Percentiles rank a stretch among this genome's conserved stretches.
Conservation (phyloP, 441 rosid genomes). For the Manihot esculenta region DNA sequence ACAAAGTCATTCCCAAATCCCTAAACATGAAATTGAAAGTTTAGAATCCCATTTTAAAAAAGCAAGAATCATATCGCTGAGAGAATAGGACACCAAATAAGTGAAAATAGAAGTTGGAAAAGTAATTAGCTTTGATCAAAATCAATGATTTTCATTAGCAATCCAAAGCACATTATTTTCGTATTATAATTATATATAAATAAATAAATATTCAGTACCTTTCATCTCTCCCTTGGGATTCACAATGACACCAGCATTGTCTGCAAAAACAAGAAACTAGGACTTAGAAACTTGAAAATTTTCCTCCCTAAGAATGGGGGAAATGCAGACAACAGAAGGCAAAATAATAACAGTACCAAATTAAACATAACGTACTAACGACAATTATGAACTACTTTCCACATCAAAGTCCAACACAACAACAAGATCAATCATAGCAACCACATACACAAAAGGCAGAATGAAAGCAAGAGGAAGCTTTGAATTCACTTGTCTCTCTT, state of each 20-base stretch:
- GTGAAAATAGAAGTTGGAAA: background rate
- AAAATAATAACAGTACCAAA: background rate
- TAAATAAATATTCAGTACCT: constrained; percentile 49
- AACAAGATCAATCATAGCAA: no score
- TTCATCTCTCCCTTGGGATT: constrained; percentile 81
- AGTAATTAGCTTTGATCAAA: no score
- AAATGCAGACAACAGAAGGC: background rate
- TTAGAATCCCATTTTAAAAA: no score
- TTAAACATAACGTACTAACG: background rate
- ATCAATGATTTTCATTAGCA: background rate
- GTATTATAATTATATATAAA: background rate
- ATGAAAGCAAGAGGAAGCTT: background rate
- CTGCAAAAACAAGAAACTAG: constrained; percentile 32
- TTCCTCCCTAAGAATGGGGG: background rate
- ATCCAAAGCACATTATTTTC: background rate
- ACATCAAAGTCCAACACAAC: no score
- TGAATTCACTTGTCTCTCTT: no score
- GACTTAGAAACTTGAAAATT: background rate
- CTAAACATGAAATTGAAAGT: no score
- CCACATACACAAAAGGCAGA: background rate
- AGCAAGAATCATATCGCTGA: no score
- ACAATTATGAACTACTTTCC: no score
- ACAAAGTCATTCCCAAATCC: no score
- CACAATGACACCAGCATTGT: constrained; percentile 73
- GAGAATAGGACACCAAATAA: no score